Evolutionary conservation across 495 filamentous ascomycete species (phyloP).

Genomic region (Parmelia sp.): DNA sequence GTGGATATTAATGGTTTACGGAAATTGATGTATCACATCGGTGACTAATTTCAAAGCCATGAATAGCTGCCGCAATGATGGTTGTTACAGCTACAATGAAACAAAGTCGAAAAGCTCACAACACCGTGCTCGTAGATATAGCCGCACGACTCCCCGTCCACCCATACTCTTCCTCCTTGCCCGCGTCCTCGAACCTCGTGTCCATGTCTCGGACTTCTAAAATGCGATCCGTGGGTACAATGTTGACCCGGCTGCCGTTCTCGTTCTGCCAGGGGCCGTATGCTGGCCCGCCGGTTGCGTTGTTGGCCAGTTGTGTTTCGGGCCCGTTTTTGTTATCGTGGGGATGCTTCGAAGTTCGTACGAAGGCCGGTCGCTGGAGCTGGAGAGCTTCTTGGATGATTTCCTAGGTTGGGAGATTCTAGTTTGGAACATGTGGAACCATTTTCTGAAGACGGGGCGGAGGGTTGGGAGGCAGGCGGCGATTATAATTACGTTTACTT

Average conservation of each 20-base stretch:
- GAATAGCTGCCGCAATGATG: too few species aligned
- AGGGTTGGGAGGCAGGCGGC: conserved; percentile 4
- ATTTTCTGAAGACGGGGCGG: not conserved
- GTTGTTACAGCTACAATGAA: too few species aligned
- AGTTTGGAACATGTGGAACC: not conserved
- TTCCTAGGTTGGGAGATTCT: not conserved
- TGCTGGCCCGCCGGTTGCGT: not conserved
- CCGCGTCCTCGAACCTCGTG: not conserved
- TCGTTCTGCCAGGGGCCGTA: not conserved
- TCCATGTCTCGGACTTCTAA: conserved; percentile 1
- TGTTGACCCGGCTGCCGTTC: not conserved
- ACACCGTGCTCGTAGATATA: not conserved
- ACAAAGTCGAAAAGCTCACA: conserved; percentile 3
- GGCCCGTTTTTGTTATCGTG: too few species aligned
- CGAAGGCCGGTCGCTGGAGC: not conserved
- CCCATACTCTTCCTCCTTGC: not conserved
- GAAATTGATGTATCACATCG: too few species aligned
- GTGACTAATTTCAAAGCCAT: too few species aligned
- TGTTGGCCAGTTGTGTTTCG: not conserved
- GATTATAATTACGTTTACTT: conserved; percentile 1
- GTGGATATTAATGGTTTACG: too few species aligned
- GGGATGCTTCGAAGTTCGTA: not conserved
- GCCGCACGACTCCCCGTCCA: not conserved
- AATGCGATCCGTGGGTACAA: not conserved
- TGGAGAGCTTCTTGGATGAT: not conserved